phyloP scores from a whole-genome alignment of 306 rosid genomes.

The Vigna unguiculata region DNA sequence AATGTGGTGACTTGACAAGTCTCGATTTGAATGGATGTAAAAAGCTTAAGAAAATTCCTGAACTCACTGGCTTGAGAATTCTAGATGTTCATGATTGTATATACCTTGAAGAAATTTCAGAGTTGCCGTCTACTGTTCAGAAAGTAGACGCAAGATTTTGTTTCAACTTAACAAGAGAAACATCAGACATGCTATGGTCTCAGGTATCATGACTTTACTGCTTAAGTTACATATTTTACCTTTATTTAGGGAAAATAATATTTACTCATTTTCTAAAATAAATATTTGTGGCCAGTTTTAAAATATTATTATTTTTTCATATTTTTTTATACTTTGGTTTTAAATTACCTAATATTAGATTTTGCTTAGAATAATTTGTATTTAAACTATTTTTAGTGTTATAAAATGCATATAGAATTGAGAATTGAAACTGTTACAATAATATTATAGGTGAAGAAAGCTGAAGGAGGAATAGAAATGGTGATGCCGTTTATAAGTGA shows the following conservation, averaged over 20 bases:
- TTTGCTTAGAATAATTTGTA: too few species aligned
- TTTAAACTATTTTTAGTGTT: too few species aligned
- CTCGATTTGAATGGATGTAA: not conserved
- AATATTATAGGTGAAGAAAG: not conserved
- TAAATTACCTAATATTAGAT: too few species aligned
- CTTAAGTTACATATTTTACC: not conserved
- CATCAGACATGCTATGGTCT: slow-evolving; percentile 17
- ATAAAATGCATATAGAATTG: too few species aligned
- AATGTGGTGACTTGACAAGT: not conserved
- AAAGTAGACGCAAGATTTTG: not conserved
- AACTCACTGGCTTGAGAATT: not conserved
- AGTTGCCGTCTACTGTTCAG: not conserved
- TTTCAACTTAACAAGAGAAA: not conserved
- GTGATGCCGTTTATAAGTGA: not conserved
- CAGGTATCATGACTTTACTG: slow-evolving; percentile 10
- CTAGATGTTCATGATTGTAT: not conserved
- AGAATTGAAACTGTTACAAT: too few species aligned
- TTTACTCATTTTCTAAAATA: too few species aligned
- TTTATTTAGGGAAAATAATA: not conserved
- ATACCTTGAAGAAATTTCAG: slow-evolving; percentile 14
- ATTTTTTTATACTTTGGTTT: too few species aligned
- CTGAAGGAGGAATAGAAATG: not conserved
- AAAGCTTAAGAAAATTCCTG: not conserved
- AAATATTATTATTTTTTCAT: too few species aligned
- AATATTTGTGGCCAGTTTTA: too few species aligned